Base-by-base conservation (phyloP, 192 early-diverging fungal species). In the Umbelopsis vinacea region DNA sequence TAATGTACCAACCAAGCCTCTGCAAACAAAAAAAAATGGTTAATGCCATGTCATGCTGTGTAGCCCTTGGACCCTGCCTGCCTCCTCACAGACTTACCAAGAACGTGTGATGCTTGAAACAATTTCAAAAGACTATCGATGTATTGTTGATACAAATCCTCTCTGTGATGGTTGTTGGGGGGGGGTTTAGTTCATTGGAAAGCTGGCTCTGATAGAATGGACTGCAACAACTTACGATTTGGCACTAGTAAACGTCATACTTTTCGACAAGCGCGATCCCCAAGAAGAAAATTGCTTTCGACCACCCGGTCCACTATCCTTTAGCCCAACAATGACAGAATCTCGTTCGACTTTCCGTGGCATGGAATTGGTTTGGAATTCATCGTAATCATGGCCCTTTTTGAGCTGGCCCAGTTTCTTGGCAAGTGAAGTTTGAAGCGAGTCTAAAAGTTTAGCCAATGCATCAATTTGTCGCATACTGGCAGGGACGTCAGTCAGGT, bases 61-160 rank as follows among this genome's bases (percentile, higher is more conserved):
- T 29, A 1, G 29, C 29, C 29, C 29, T 29, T 29, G 29, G 29
- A 29, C 29, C 29, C 29, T 29, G 29, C 1, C 29, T 29, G 29
- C 21, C 48, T 10, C 24, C 24, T 40, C 19, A 26, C 29, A 2
- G 29, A 29, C 74, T 67, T 75, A 74, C 72, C 79, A 23, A 81
- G 47, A 5, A 81, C 53, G 46, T 81, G 79, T 6, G 76, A 40
- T 38, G 57, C 70, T 38, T 45, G 40, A 54, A 81, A 81, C 33
- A 81, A 12, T 46, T 60, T 73, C n/a, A 71, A 66, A 4, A 81
- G 40, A 5, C 21, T 48, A 14, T 81, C 75, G 35, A 81, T 74
- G 33, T 81, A 81, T 23, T 71, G 71, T 70, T 73, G 73, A 54
- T 72, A 69, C 48, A 74, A 55, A 69, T 81, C 79, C 54, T 81